These are phyloP conservation scores for Aspergillus glaucus DNA, from an alignment of 2,329 filamentous ascomycete species.

Conservation along the genomic window DNA sequence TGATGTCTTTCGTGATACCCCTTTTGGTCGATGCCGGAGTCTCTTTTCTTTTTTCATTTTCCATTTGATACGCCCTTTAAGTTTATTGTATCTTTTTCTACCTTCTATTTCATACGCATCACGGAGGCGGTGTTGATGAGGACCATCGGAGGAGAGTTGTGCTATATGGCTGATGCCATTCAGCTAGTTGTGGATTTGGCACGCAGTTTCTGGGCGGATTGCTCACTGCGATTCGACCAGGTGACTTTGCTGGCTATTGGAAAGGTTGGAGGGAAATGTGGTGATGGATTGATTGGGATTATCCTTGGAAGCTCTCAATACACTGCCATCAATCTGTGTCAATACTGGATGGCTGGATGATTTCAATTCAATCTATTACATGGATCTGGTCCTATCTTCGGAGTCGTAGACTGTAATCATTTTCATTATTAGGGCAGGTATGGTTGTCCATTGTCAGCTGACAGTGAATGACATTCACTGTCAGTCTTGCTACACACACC, in stretches of 20 bases:
- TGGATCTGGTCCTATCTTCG: neutral
- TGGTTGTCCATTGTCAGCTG: too few relatives aligned
- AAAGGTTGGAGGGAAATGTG: neutral
- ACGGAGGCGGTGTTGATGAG: conserved; percentile 1
- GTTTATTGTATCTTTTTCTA: conserved; percentile 1
- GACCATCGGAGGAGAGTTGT: neutral
- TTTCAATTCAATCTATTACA: conserved; percentile 14
- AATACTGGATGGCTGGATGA: conserved; percentile 10
- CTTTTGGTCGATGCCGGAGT: conserved; percentile 1
- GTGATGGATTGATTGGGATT: conserved; percentile 10
- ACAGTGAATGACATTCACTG: too few relatives aligned
- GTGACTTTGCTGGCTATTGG: neutral
- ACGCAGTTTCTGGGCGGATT: neutral
- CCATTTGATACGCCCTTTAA: neutral
- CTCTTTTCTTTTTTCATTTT: neutral
- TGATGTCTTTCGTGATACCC: conserved; percentile 1
- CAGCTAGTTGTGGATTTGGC: neutral
- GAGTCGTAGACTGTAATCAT: neutral
- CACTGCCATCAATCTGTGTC: conserved; percentile 1
- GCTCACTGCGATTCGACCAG: neutral
- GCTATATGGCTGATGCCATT: neutral
- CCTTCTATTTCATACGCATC: conserved; percentile 1
- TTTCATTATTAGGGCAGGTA: too few relatives aligned
- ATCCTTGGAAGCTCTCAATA: conserved; percentile 9
- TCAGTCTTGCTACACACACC: too few relatives aligned